phyloP scores from a whole-genome alignment of 176 grass and related monocot genomes.

The Tillandsia fasciculata region DNA sequence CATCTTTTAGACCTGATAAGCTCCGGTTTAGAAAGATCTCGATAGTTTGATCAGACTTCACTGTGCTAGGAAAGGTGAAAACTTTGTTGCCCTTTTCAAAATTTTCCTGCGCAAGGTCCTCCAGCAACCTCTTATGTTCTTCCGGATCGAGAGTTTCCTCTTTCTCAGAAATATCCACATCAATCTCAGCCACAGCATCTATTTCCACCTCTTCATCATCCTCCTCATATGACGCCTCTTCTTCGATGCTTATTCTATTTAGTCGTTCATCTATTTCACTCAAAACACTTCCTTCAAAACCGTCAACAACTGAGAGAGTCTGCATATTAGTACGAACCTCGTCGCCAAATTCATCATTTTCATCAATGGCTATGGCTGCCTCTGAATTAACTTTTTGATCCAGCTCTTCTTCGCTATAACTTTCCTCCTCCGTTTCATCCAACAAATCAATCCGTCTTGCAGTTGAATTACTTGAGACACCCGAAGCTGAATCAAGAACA shows the following conservation, averaged over 20 bases:
- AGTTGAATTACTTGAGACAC: neutral
- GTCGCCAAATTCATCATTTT: constrained; percentile 25
- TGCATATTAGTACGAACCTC: constrained; percentile 11
- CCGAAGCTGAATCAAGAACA: constrained; percentile 12
- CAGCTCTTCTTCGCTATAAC: neutral
- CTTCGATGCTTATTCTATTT: constrained; percentile 2
- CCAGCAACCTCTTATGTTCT: constrained; percentile 31
- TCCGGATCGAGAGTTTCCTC: constrained; percentile 30
- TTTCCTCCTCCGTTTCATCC: constrained; percentile 6
- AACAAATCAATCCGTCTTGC: constrained; percentile 6
- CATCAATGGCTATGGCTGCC: constrained; percentile 11
- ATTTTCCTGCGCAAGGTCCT: constrained; percentile 59
- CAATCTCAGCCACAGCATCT: constrained; percentile 19
- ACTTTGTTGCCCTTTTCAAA: constrained; percentile 36
- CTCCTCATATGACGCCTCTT: constrained; percentile 1
- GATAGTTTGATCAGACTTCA: constrained; percentile 40
- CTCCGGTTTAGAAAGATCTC: constrained; percentile 62
- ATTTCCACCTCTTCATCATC: constrained; percentile 1
- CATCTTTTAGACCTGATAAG: constrained; percentile 47
- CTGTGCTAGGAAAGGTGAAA: constrained; percentile 62
- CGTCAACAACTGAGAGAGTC: neutral
- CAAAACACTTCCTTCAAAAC: neutral
- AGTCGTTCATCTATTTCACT: constrained; percentile 4
- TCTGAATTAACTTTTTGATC: constrained; percentile 11
- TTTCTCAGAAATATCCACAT: neutral